Conservation (phyloP, 129 eudicot species). For the Tagetes erecta region DNA sequence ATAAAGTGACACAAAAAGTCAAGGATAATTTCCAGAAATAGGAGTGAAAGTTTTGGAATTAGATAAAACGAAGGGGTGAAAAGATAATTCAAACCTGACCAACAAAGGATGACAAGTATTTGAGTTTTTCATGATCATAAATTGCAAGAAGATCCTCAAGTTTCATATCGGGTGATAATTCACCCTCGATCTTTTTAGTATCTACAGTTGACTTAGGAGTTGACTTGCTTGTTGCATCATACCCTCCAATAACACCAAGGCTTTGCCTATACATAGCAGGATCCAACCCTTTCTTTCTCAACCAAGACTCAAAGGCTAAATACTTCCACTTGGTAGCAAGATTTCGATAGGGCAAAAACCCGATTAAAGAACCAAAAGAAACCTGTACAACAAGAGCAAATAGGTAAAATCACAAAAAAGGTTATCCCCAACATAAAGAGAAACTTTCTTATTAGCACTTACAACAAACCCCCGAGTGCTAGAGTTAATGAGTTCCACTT, state of each 20-base stretch:
- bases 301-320: constrained; percentile 91
- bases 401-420: constrained; percentile 13
- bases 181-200: constrained; percentile 40
- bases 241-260: constrained; percentile 70
- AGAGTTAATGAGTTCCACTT: constrained; percentile 80
- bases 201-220: constrained; percentile 39
- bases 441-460: constrained; percentile 32
- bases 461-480: constrained; percentile 90
- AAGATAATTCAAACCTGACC: constrained; percentile 74
- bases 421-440: constrained; percentile 9
- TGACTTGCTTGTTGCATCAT: constrained; percentile 41
- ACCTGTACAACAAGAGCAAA: constrained; percentile 50
- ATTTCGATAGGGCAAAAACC: constrained; percentile 90
- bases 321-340: constrained; percentile 80
- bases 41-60: not conserved
- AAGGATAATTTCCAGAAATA: not conserved
- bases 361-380: constrained; percentile 80
- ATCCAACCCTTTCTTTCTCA: constrained; percentile 86
- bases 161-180: constrained; percentile 71
- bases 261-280: constrained; percentile 73
- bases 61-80: not conserved
- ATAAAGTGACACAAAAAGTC: not conserved
- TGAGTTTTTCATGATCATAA: constrained; percentile 82
- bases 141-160: constrained; percentile 83
- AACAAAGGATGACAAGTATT: constrained; percentile 71